phyloP scores from a whole-genome alignment of 768 basidiomycete species.

The Kwoniella europaea region DNA sequence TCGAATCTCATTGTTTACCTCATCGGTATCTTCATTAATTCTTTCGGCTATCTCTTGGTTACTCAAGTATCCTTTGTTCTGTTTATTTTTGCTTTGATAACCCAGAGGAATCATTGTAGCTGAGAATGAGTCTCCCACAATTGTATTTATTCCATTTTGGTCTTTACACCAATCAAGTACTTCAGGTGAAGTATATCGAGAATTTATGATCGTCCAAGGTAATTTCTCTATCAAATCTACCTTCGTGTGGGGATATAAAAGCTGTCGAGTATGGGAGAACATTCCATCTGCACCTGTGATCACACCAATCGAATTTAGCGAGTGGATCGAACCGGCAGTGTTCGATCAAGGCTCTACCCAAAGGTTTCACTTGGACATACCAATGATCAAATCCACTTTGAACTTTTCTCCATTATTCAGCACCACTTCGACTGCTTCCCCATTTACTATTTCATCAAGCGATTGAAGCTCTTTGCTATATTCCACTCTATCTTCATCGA shows the following conservation, averaged over 20 bases:
- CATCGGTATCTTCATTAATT: no score
- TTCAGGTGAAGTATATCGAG: slow-evolving; percentile 6
- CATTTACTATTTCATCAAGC: neutral
- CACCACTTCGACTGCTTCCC: slow-evolving; percentile 1
- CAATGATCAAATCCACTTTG: slow-evolving; percentile 27
- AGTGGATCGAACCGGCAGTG: no score
- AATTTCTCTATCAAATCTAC: neutral
- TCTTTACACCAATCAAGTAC: slow-evolving; percentile 17
- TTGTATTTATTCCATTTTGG: slow-evolving; percentile 25
- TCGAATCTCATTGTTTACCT: no score
- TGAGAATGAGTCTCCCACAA: slow-evolving; percentile 27
- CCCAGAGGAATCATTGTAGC: slow-evolving; percentile 25
- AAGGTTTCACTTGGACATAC: slow-evolving; percentile 19
- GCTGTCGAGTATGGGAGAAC: slow-evolving; percentile 22
- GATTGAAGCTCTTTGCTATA: slow-evolving; percentile 15
- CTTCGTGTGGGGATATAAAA: neutral
- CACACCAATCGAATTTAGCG: neutral
- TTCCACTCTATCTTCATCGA: slow-evolving; percentile 17
- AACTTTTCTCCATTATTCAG: slow-evolving; percentile 8
- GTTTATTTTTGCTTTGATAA: no score
- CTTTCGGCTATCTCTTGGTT: no score
- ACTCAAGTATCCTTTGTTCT: no score
- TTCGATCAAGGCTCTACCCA: no score
- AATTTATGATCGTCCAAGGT: slow-evolving; percentile 25
- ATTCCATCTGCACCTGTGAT: slow-evolving; percentile 36